Conservation (phyloP, 805 yeast genomes). For the Metschnikowia koreensis region DNA sequence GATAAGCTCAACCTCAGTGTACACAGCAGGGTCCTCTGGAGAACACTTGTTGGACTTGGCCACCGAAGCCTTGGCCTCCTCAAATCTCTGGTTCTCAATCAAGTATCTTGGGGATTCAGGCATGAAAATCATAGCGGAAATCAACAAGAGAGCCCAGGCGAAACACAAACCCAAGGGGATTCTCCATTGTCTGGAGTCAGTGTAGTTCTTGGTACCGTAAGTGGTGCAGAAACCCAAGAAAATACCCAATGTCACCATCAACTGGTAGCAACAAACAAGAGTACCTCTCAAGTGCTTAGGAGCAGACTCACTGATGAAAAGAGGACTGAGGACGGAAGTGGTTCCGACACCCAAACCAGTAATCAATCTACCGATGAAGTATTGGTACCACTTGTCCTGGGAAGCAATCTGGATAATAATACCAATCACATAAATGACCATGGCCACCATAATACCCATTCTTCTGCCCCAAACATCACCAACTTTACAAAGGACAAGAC, state of each 20-base stretch:
- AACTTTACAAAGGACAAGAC: constrained; percentile 52
- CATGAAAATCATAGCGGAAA: constrained; percentile 52
- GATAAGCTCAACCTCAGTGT: constrained; percentile 51
- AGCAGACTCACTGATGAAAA: constrained; percentile 65
- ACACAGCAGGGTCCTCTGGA: constrained; percentile 52
- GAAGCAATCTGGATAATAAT: constrained; percentile 60
- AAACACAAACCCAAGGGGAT: constrained; percentile 56
- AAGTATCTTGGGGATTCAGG: constrained; percentile 72
- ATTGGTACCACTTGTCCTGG: constrained; percentile 54
- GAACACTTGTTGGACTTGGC: constrained; percentile 58
- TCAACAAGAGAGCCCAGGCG: constrained; percentile 47
- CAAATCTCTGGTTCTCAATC: constrained; percentile 47
- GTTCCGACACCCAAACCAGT: constrained; percentile 75
- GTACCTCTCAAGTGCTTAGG: constrained; percentile 73
- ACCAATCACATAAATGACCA: constrained; percentile 60
- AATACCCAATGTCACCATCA: constrained; percentile 69
- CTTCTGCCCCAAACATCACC: constrained; percentile 65
- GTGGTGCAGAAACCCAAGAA: constrained; percentile 68
- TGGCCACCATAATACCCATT: constrained; percentile 50
- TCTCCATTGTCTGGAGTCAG: constrained; percentile 61
- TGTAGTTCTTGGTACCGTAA: constrained; percentile 57
- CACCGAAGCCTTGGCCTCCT: constrained; percentile 54
- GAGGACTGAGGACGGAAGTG: constrained; percentile 65
- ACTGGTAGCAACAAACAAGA: constrained; percentile 65
- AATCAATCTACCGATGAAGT: constrained; percentile 55